These are phyloP conservation scores for Hortaea sp. DNA, from an alignment of 2,329 filamentous ascomycete genomes.

Conservation along the genomic window DNA sequence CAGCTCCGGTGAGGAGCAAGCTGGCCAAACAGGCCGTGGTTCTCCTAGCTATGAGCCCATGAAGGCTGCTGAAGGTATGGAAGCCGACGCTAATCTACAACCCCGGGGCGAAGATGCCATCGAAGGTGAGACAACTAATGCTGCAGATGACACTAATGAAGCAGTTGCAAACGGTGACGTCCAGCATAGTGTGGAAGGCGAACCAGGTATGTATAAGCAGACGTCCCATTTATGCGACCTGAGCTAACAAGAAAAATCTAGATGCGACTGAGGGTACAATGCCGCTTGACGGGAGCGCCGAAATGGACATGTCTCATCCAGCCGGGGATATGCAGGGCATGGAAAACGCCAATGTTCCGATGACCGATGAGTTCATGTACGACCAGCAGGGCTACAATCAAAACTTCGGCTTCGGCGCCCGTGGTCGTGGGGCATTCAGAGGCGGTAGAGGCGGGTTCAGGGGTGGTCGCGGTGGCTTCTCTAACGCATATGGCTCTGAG, in stretches of 20 bases:
- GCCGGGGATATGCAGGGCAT: background rate
- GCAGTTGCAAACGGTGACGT: slow-evolving; percentile 2
- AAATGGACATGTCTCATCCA: background rate
- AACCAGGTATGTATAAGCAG: background rate
- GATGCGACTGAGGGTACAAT: background rate
- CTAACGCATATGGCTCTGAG: slow-evolving; percentile 9
- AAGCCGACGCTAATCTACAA: slow-evolving; percentile 6
- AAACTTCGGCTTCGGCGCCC: slow-evolving; percentile 11
- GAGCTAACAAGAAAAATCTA: background rate
- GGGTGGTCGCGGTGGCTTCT: slow-evolving; percentile 30
- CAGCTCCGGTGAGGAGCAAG: background rate
- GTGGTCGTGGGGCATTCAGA: slow-evolving; percentile 30
- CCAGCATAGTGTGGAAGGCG: background rate
- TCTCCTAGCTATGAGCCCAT: slow-evolving; percentile 22
- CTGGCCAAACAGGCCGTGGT: slow-evolving; percentile 13
- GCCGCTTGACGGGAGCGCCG: background rate
- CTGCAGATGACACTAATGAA: slow-evolving; percentile 15
- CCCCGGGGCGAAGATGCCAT: slow-evolving; percentile 18
- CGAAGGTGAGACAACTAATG: slow-evolving; percentile 21
- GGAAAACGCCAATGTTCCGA: slow-evolving; percentile 9
- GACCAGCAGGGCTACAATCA: slow-evolving; percentile 9
- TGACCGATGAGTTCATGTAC: slow-evolving; percentile 20
- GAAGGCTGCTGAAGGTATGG: slow-evolving; percentile 8
- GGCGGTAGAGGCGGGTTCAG: slow-evolving; percentile 40
- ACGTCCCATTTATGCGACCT: background rate